Base-by-base conservation (phyloP, 768 basidiomycete species). In the Filobasidium floriforme region DNA sequence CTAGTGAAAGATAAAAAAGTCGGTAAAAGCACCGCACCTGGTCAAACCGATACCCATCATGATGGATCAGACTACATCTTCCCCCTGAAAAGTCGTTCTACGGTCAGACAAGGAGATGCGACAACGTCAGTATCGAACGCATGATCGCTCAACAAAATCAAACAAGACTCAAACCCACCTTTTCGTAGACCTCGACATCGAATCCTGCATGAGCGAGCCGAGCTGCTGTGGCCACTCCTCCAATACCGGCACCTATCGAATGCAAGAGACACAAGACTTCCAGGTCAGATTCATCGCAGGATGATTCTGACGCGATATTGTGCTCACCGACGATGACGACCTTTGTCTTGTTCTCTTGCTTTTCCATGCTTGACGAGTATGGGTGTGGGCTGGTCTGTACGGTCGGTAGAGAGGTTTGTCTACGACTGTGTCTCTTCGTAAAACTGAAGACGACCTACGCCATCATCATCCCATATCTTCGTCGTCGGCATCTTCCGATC, bases 21-120 rank as follows among this genome's bases (percentile, higher is more conserved):
- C 43, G 43, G 10, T 10, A 19, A 10, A 19, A 44, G 43, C 10
- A 44, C 10, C 76, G 52, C 71, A 75, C 80, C 67, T 79, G 79
- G 65, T 81, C 81, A 68, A 81, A 81, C 11, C 81, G 74, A 63
- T 79, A 77, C 15, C 77, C 77, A n/a, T 78, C 73, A 61, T 79
- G 72, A 60, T 78, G 74, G 57, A 81, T 76, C 59, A 81, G 60
- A 63, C 76, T 78, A 70, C 81, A 81, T 63, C 80, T 73, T n/a
- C 81, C 81, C 12, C 81, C 81, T 15, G 77, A 75, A 63, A 76
- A 79, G 41, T 74, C 76, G 64, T 81, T 81, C 79, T 62, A 46
- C 22, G n/a, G n/a, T n/a, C n/a, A n/a, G n/a, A 24, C 22, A 46
- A 11, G 41, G 24, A 14, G 29, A 60, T 7, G 10, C 18, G 18